These are phyloP conservation scores for Cordyceps cateniannulata DNA, from an alignment of 2,329 filamentous ascomycete genomes.

Conservation along the genomic window DNA sequence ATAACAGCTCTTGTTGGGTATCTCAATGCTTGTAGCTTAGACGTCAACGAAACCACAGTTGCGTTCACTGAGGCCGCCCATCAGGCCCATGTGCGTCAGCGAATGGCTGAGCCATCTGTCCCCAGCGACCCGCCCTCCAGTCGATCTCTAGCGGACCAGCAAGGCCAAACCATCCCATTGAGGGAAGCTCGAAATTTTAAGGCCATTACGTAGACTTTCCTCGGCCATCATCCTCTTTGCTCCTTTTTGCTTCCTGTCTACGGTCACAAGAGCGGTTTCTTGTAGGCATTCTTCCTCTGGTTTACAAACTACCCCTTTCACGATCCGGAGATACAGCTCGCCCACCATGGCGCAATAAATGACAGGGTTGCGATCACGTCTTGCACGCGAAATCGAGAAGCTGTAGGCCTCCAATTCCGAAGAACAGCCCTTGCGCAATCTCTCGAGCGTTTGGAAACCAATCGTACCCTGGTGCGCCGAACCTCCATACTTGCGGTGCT, in stretches of 20 bases:
- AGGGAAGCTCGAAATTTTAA: background rate
- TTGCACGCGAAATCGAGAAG: background rate
- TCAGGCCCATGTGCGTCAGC: conserved; percentile 11
- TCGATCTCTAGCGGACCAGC: background rate
- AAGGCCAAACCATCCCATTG: background rate
- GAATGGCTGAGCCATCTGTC: background rate
- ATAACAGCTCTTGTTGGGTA: background rate
- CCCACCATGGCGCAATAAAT: background rate
- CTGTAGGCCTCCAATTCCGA: background rate
- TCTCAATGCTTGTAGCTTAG: background rate
- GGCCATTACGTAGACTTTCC: conserved; percentile 3
- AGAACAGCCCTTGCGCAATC: background rate
- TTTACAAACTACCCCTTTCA: background rate
- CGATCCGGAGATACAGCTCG: background rate
- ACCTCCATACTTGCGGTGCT: too few relatives aligned
- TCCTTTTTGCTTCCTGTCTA: background rate
- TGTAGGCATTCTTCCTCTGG: background rate
- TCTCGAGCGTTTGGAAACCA: too few relatives aligned
- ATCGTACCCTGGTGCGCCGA: too few relatives aligned
- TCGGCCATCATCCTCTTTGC: background rate
- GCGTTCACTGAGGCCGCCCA: conserved; percentile 1
- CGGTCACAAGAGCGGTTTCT: background rate
- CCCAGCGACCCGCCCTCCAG: background rate
- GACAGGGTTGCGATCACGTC: background rate
- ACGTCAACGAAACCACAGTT: background rate